These are phyloP conservation scores for Insectozyma bohioensis DNA, from an alignment of 1,139 yeast species.

Conservation along the genomic window DNA sequence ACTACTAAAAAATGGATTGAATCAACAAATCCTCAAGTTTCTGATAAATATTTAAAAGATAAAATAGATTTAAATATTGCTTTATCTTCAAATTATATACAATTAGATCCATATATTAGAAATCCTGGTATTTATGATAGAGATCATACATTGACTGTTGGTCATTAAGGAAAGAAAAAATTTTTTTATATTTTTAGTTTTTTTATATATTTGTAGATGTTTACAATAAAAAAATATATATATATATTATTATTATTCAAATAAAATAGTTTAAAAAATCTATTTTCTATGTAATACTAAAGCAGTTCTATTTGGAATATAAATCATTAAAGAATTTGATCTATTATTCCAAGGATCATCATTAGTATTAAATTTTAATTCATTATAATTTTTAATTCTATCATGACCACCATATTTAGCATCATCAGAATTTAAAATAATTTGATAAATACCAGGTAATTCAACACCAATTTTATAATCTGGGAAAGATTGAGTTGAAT, in stretches of 20 bases:
- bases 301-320: slow-evolving; percentile 82
- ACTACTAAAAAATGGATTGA: slow-evolving; percentile 44
- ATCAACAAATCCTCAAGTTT: slow-evolving; percentile 38
- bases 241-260: too few species aligned
- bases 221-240: too few species aligned
- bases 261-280: background rate
- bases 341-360: slow-evolving; percentile 81
- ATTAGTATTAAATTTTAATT: slow-evolving; percentile 60
- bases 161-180: too few species aligned
- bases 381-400: slow-evolving; percentile 53
- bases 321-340: slow-evolving; percentile 72
- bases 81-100: slow-evolving; percentile 34
- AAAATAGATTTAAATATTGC: slow-evolving; percentile 31
- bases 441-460: slow-evolving; percentile 68
- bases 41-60: slow-evolving; percentile 40
- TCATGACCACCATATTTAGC: slow-evolving; percentile 77
- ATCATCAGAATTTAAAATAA: slow-evolving; percentile 75
- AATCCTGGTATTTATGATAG: slow-evolving; percentile 42
- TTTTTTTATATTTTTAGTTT: too few species aligned
- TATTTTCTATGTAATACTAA: slow-evolving; percentile 46
- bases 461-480: slow-evolving; percentile 92
- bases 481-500: slow-evolving; percentile 77
- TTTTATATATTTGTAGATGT: too few species aligned
- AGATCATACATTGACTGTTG: slow-evolving; percentile 21
- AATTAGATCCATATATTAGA: slow-evolving; percentile 43